These are phyloP conservation scores for Talaromyces sp. DNA, from an alignment of 2,329 filamentous ascomycete genomes.

Conservation along the genomic window DNA sequence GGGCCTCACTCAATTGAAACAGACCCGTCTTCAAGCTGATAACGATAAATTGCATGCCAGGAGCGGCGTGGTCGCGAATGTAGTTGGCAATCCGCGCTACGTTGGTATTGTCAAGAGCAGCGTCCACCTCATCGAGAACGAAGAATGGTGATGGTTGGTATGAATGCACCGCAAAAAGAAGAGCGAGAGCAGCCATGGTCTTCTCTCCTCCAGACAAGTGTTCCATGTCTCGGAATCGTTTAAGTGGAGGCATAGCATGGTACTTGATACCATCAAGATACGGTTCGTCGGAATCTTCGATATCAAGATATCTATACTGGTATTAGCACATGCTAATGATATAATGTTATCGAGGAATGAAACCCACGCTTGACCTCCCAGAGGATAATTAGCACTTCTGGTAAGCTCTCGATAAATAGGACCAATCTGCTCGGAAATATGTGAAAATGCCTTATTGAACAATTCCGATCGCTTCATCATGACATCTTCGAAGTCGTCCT, in stretches of 20 bases:
- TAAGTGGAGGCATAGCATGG: constrained; percentile 96
- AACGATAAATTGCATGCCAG: constrained; percentile 98
- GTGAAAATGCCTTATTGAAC: constrained; percentile 91
- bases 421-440: constrained; percentile 92
- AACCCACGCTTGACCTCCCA: constrained; percentile 70
- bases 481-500: constrained; percentile 77
- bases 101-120: constrained; percentile 96
- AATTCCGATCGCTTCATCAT: constrained; percentile 80
- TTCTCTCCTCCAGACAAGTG: constrained; percentile 96
- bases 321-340: constrained; percentile 1
- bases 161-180: constrained; percentile 93
- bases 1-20: constrained; percentile 92
- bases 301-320: constrained; percentile 67
- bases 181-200: constrained; percentile 94
- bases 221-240: constrained; percentile 99
- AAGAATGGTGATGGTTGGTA: constrained; percentile 97
- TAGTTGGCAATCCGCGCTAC: constrained; percentile 96
- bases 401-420: constrained; percentile 95
- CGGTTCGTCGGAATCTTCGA: constrained; percentile 93
- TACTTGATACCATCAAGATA: constrained; percentile 97
- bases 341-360: background rate
- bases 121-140: constrained; percentile 95
- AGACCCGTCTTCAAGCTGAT: constrained; percentile 93
- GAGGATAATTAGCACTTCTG: constrained; percentile 79
- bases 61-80: constrained; percentile 86